These are phyloP conservation scores for Pichia kudriavzevii DNA, from an alignment of 1,139 yeast species.

Conservation along the genomic window DNA sequence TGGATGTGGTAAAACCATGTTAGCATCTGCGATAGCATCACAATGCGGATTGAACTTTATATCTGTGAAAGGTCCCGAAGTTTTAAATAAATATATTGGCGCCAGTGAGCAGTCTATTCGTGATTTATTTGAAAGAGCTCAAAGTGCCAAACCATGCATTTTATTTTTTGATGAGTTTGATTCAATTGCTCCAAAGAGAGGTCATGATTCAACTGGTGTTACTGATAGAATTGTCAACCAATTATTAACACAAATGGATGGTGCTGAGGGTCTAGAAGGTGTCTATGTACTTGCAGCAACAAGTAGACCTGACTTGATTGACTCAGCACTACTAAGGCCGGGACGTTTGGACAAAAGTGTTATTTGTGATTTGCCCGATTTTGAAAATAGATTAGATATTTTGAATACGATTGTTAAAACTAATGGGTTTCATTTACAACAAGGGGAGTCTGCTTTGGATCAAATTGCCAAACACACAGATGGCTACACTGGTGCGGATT, in stretches of 20 bases:
- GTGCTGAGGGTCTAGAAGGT: conserved; percentile 96
- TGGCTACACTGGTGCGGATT: conserved; percentile 91
- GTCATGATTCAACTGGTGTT: conserved; percentile 96
- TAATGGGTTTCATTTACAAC: conserved; percentile 41
- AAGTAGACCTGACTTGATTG: conserved; percentile 89
- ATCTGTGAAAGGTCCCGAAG: conserved; percentile 93
- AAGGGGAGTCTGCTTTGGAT: conserved; percentile 42
- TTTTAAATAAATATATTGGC: conserved; percentile 91
- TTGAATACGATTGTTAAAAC: conserved; percentile 48
- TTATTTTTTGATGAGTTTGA: conserved; percentile 94
- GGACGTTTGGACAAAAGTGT: conserved; percentile 92
- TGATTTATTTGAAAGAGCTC: conserved; percentile 89
- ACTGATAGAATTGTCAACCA: conserved; percentile 97
- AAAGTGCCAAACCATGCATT: conserved; percentile 90
- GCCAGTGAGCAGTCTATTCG: conserved; percentile 95
- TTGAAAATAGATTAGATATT: conserved; percentile 67
- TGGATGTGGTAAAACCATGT: conserved; percentile 92
- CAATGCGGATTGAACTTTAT: conserved; percentile 93
- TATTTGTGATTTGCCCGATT: conserved; percentile 78
- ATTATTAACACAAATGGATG: conserved; percentile 97
- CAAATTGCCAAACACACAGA: conserved; percentile 53
- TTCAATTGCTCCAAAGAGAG: conserved; percentile 95
- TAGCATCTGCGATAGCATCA: conserved; percentile 91
- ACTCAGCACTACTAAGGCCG: conserved; percentile 88
- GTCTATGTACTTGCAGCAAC: conserved; percentile 97